Conservation (phyloP, 2,329 filamentous ascomycete genomes). For the Cadophora malorum region DNA sequence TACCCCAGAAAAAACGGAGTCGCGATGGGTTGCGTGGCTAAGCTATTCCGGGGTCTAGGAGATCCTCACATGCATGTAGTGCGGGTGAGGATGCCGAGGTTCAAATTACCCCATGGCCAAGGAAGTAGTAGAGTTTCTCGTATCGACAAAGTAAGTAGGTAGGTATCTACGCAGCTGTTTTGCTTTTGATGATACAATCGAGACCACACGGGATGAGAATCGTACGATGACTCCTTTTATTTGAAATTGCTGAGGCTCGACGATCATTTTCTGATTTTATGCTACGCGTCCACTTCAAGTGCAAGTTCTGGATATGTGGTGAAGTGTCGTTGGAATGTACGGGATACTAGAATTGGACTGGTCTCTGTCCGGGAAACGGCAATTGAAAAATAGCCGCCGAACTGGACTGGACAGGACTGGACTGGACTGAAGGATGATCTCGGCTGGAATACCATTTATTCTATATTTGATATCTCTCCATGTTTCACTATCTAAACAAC, state of each 20-base stretch:
- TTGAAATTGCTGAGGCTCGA: neutral
- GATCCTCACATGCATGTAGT: slow-evolving; percentile 11
- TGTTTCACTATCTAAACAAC: neutral
- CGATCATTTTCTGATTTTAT: neutral
- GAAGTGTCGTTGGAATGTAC: neutral
- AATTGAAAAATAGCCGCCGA: neutral
- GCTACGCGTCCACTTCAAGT: neutral
- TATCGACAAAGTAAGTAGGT: neutral
- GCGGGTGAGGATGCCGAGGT: slow-evolving; percentile 9
- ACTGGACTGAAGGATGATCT: neutral
- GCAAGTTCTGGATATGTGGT: neutral
- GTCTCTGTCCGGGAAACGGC: neutral
- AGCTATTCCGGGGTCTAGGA: neutral
- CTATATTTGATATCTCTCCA: neutral
- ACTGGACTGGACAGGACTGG: neutral
- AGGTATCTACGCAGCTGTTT: neutral
- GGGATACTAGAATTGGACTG: neutral
- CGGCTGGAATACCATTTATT: neutral
- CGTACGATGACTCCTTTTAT: neutral
- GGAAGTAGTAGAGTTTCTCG: neutral
- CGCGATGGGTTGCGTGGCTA: neutral
- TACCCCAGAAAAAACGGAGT: neutral
- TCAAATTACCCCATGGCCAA: neutral
- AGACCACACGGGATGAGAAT: neutral
- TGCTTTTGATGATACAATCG: neutral